Percentiles rank a stretch among this genome's conserved stretches.
These are phyloP conservation scores for Austroboletus sp. DNA, from an alignment of 1,284 basidiomycete species.

Conservation along the genomic window DNA sequence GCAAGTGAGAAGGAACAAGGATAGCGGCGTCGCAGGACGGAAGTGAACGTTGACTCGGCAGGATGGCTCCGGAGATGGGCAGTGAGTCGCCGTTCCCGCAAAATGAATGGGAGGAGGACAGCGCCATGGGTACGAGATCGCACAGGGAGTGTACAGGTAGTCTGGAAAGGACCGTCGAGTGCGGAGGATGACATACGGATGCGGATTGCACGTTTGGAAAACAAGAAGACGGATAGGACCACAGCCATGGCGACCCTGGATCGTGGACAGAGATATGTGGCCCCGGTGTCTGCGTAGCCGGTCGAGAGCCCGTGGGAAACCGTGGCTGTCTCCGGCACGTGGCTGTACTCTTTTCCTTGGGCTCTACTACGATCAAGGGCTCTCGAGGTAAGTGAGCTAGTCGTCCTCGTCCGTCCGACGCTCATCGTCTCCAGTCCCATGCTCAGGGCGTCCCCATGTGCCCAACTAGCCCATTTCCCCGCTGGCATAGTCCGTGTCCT, in stretches of 20 bases:
- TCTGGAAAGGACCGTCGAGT: neutral
- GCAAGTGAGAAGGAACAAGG: slow-evolving; percentile 17
- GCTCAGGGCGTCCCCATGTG: slow-evolving; percentile 40
- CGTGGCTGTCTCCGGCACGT: too few relatives aligned
- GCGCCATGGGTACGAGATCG: slow-evolving; percentile 16
- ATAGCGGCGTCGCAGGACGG: slow-evolving; percentile 22
- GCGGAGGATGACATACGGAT: neutral
- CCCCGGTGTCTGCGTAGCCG: too few relatives aligned
- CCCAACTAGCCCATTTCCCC: slow-evolving; percentile 18
- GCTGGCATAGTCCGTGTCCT: slow-evolving; percentile 22
- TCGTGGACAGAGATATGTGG: too few relatives aligned
- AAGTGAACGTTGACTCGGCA: slow-evolving; percentile 14
- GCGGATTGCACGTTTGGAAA: too few relatives aligned
- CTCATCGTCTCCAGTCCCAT: slow-evolving; percentile 49
- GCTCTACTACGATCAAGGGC: too few relatives aligned
- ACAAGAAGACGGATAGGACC: too few relatives aligned
- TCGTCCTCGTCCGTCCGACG: neutral
- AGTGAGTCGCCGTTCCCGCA: slow-evolving; percentile 21
- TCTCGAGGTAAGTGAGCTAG: too few relatives aligned
- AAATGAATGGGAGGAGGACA: slow-evolving; percentile 22
- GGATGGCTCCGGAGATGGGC: slow-evolving; percentile 21
- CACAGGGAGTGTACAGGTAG: slow-evolving; percentile 10
- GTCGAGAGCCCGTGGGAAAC: too few relatives aligned
- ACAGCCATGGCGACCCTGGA: too few relatives aligned
- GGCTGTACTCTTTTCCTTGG: too few relatives aligned